A percentile compares a stretch with the other conserved stretches of the same genome.
Evolutionary conservation across 306 rosid genomes (phyloP).

Genomic region (Cicer bijugum): DNA sequence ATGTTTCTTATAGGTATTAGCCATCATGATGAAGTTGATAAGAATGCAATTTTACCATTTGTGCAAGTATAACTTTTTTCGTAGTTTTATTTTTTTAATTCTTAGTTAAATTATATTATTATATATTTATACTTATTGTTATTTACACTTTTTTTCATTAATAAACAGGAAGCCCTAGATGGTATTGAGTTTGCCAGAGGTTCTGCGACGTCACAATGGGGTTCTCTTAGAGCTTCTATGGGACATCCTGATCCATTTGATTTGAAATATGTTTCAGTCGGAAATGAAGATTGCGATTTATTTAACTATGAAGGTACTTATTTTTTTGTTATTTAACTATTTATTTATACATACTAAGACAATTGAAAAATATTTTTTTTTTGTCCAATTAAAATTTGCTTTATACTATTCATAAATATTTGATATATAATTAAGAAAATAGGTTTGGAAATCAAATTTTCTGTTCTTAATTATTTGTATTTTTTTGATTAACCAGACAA

Average conservation of each 20-base stretch:
- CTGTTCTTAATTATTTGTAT: too few species aligned
- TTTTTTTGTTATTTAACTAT: background rate
- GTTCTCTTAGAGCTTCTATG: constrained; percentile 73
- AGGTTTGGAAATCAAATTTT: too few species aligned
- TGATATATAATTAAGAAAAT: too few species aligned
- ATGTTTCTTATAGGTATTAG: constrained; percentile 57
- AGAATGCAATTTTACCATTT: constrained; percentile 59
- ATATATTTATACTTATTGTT: background rate
- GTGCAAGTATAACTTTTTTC: constrained; percentile 56
- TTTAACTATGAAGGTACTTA: constrained; percentile 56
- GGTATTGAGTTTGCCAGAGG: constrained; percentile 91
- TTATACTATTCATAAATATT: too few species aligned
- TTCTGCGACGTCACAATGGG: constrained; percentile 67
- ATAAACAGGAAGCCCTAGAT: constrained; percentile 76
- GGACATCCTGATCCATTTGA: constrained; percentile 85
- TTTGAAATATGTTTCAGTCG: constrained; percentile 69
- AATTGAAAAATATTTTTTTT: too few species aligned
- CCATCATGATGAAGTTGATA: constrained; percentile 62
- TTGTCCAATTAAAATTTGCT: too few species aligned
- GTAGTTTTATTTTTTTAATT: too few species aligned
- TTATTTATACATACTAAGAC: too few species aligned
- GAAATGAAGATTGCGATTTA: constrained; percentile 79
- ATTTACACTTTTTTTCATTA: background rate
- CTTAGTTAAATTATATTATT: background rate
- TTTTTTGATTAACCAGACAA: constrained; percentile 23